These are phyloP conservation scores for Lachancea mirantina DNA, from an alignment of 805 yeast genomes.

Conservation along the genomic window DNA sequence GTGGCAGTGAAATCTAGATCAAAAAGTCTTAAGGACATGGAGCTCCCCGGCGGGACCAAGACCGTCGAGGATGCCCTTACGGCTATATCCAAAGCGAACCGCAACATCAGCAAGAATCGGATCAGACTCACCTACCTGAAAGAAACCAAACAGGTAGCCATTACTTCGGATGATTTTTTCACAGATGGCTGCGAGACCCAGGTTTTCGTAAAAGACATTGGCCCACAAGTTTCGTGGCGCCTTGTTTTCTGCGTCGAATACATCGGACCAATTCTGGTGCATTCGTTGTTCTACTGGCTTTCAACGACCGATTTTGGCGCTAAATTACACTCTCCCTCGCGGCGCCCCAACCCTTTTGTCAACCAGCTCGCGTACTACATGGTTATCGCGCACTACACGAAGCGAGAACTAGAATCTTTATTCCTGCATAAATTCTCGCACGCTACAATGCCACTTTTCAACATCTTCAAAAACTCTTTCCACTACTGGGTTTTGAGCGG, in stretches of 20 bases:
- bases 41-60: constrained; percentile 32
- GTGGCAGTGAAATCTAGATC: constrained; percentile 57
- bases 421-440: constrained; percentile 80
- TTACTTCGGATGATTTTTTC: constrained; percentile 20
- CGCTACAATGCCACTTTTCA: constrained; percentile 87
- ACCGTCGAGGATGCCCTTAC: constrained; percentile 39
- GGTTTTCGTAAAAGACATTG: constrained; percentile 76
- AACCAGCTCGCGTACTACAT: constrained; percentile 34
- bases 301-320: constrained; percentile 14
- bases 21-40: constrained; percentile 44
- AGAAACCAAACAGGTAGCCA: constrained; percentile 29
- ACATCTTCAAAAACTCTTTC: constrained; percentile 78
- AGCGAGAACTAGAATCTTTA: constrained; percentile 83
- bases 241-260: constrained; percentile 86
- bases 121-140: constrained; percentile 45
- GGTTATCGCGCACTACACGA: constrained; percentile 68
- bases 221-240: constrained; percentile 90
- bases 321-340: constrained; percentile 10
- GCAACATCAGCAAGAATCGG: constrained; percentile 40
- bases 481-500: constrained; percentile 96
- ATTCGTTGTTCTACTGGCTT: constrained; percentile 54
- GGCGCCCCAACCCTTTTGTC: constrained; percentile 17
- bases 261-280: constrained; percentile 80
- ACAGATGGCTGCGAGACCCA: constrained; percentile 34
- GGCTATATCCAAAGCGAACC: constrained; percentile 39